phyloP scores from a whole-genome alignment of 2,329 filamentous ascomycete species.

The Boeremia exigua region DNA sequence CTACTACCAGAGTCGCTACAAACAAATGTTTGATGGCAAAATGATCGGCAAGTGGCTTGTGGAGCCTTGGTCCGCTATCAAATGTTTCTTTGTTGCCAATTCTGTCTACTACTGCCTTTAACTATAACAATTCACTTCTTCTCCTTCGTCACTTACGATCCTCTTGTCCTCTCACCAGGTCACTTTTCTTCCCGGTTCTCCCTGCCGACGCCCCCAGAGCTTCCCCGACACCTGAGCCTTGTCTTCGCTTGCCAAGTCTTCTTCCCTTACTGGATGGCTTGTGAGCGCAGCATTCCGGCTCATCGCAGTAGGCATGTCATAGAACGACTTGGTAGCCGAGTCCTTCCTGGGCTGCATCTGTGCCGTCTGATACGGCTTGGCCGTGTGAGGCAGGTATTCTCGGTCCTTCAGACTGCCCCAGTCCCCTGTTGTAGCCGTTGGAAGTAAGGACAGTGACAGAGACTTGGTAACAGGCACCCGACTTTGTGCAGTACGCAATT shows the following conservation, averaged over 20 bases:
- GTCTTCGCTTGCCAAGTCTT: conserved; percentile 1
- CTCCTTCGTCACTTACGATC: background rate
- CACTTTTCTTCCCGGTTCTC: background rate
- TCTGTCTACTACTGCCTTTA: conserved; percentile 14
- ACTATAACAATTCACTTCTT: conserved; percentile 21
- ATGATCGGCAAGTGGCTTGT: too few species aligned
- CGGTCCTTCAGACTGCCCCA: background rate
- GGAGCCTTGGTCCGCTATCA: too few species aligned
- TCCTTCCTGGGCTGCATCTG: conserved; percentile 6
- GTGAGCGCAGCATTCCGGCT: conserved; percentile 10
- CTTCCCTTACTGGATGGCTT: conserved; percentile 9
- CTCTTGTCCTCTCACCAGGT: background rate
- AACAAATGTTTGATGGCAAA: too few species aligned
- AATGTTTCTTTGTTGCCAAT: too few species aligned
- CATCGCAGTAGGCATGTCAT: background rate
- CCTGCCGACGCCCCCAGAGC: background rate
- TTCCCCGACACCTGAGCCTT: conserved; percentile 2
- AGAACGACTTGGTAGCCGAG: background rate
- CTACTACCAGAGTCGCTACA: background rate
- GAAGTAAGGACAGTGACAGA: background rate
- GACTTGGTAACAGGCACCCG: background rate
- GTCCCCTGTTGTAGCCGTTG: background rate
- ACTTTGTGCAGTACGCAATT: background rate
- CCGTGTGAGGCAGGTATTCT: background rate
- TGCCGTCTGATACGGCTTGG: background rate